Percentiles rank a stretch among this genome's conserved stretches.
These are phyloP conservation scores for Staphylotrichum tortipilum DNA, from an alignment of 495 filamentous ascomycete species.

Conservation along the genomic window DNA sequence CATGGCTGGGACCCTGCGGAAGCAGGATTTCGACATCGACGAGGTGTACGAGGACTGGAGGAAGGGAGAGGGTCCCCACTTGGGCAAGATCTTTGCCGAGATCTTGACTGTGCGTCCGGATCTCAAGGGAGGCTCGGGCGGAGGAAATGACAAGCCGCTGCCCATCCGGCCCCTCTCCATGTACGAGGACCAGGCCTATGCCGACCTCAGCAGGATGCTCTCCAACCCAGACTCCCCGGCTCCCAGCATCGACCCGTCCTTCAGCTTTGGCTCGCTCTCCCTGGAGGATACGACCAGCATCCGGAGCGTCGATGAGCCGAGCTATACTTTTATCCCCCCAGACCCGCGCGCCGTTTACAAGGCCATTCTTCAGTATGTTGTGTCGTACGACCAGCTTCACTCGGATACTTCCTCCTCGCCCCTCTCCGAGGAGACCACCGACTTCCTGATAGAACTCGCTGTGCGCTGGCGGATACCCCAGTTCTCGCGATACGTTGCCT, in stretches of 20 bases:
- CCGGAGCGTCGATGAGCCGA: slow-evolving; percentile 42
- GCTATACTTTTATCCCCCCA: slow-evolving; percentile 80
- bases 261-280: slow-evolving; percentile 66
- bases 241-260: slow-evolving; percentile 68
- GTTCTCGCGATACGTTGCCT: slow-evolving; percentile 69
- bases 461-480: slow-evolving; percentile 85
- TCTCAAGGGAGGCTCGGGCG: slow-evolving; percentile 54
- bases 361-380: slow-evolving; percentile 62
- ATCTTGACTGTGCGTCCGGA: slow-evolving; percentile 83
- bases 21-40: slow-evolving; percentile 83
- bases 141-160: slow-evolving; percentile 38
- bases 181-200: slow-evolving; percentile 44
- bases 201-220: slow-evolving; percentile 51
- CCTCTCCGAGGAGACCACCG: slow-evolving; percentile 71
- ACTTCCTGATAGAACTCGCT: slow-evolving; percentile 76
- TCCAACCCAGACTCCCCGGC: slow-evolving; percentile 29
- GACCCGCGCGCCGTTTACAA: slow-evolving; percentile 77
- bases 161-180: slow-evolving; percentile 33
- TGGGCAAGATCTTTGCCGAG: slow-evolving; percentile 86
- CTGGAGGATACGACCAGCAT: slow-evolving; percentile 50
- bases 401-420: slow-evolving; percentile 44
- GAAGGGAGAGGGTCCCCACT: slow-evolving; percentile 67
- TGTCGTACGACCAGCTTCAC: slow-evolving; percentile 52
- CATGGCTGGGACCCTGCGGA: slow-evolving; percentile 65
- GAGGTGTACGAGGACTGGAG: slow-evolving; percentile 89